These are phyloP conservation scores for Trichoderma arundinaceum DNA, from an alignment of 2,329 filamentous ascomycete species.

Conservation along the genomic window DNA sequence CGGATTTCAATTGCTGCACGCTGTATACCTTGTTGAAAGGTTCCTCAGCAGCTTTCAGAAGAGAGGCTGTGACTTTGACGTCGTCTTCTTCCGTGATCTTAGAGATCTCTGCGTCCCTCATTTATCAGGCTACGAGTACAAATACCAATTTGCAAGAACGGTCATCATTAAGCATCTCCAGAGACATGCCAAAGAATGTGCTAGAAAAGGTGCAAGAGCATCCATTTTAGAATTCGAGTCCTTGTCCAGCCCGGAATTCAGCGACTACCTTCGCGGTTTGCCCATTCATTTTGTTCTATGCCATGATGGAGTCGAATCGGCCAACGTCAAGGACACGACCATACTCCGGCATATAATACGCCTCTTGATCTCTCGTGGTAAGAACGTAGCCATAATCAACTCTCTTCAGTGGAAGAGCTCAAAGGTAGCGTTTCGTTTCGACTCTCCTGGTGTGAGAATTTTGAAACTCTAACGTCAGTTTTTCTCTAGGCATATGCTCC, in stretches of 20 bases:
- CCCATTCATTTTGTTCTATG: conserved; percentile 71
- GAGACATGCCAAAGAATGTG: conserved; percentile 10
- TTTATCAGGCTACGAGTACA: conserved; percentile 41
- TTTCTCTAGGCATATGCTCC: conserved; percentile 27
- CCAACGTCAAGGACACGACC: conserved; percentile 26
- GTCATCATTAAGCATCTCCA: conserved; percentile 68
- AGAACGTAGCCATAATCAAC: conserved; percentile 29
- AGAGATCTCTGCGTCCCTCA: conserved; percentile 61
- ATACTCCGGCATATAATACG: conserved; percentile 53
- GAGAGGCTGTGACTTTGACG: conserved; percentile 72
- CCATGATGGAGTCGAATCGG: conserved; percentile 63
- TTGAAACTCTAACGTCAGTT: background rate
- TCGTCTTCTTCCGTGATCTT: conserved; percentile 70
- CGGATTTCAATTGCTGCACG: conserved; percentile 75
- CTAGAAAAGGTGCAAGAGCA: conserved; percentile 33
- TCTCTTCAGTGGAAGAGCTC: conserved; percentile 29
- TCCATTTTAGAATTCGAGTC: conserved; percentile 53
- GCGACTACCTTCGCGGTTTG: conserved; percentile 57
- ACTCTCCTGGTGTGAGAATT: background rate
- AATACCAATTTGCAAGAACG: conserved; percentile 66
- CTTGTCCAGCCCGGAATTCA: conserved; percentile 56
- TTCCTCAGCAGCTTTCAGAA: conserved; percentile 65
- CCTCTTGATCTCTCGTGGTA: conserved; percentile 57
- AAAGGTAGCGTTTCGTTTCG: conserved; percentile 5
- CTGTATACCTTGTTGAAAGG: conserved; percentile 69